Evolutionary conservation across 2,329 filamentous ascomycete species (phyloP).

Genomic region (Hymenotorrendiella dingleyae): DNA sequence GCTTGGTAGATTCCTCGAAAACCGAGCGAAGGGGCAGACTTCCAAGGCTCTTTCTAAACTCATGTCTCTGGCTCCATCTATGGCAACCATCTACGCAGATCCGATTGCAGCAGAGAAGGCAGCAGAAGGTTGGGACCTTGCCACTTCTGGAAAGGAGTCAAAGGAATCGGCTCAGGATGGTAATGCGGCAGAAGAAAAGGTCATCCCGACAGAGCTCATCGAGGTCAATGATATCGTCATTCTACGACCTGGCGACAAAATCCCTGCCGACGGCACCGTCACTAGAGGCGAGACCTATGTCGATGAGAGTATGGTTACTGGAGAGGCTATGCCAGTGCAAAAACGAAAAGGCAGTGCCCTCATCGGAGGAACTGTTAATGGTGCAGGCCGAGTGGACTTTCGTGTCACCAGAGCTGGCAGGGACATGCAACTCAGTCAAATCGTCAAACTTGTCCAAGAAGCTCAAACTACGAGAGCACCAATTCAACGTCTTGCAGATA

Average conservation of each 20-base stretch:
- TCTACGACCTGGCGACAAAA: slow-evolving; percentile 90
- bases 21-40: slow-evolving; percentile 90
- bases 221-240: slow-evolving; percentile 92
- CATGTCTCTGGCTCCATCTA: slow-evolving; percentile 94
- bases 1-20: slow-evolving; percentile 86
- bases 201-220: slow-evolving; percentile 90
- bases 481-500: slow-evolving; percentile 88
- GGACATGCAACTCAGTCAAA: slow-evolving; percentile 95
- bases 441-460: slow-evolving; percentile 96
- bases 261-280: slow-evolving; percentile 85
- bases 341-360: slow-evolving; percentile 75
- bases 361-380: slow-evolving; percentile 94
- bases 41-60: slow-evolving; percentile 87
- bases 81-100: slow-evolving; percentile 94
- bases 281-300: slow-evolving; percentile 88
- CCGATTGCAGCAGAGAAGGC: slow-evolving; percentile 90
- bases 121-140: slow-evolving; percentile 67
- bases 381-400: slow-evolving; percentile 85
- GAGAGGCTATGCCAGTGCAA: slow-evolving; percentile 90
- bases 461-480: slow-evolving; percentile 91
- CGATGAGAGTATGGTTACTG: slow-evolving; percentile 98
- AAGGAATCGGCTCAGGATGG: slow-evolving; percentile 42
- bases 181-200: slow-evolving; percentile 69
- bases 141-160: slow-evolving; percentile 35
- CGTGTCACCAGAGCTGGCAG: slow-evolving; percentile 86